A percentile compares a stretch with the other conserved stretches of the same genome.
Conservation (phyloP, 148 eudicot species). For the Persicaria tinctoria region DNA sequence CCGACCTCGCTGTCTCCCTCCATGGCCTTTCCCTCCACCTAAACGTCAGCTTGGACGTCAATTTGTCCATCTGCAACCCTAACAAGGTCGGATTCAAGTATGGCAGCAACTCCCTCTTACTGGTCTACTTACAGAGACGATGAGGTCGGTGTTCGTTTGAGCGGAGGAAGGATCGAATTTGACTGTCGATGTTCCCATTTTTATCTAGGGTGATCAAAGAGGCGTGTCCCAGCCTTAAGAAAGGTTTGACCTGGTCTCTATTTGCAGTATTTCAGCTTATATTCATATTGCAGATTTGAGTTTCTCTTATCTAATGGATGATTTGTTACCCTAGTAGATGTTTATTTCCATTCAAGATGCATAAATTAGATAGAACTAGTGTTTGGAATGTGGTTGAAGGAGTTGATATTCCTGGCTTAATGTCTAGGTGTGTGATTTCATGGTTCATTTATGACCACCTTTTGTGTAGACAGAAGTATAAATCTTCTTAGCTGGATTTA, state of each 20-base stretch:
- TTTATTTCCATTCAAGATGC: neutral
- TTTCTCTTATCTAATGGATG: neutral
- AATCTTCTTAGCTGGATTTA: neutral
- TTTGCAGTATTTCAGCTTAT: neutral
- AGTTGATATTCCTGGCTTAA: too few relatives aligned
- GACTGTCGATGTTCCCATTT: slow-evolving; percentile 75
- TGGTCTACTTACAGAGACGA: slow-evolving; percentile 40
- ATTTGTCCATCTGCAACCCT: slow-evolving; percentile 50
- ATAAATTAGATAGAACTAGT: too few relatives aligned
- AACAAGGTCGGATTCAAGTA: slow-evolving; percentile 53
- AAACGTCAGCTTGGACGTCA: slow-evolving; percentile 37
- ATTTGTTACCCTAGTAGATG: neutral
- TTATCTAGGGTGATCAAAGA: slow-evolving; percentile 73
- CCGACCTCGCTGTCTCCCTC: slow-evolving; percentile 31
- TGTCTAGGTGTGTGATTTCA: too few relatives aligned
- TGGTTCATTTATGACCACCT: too few relatives aligned
- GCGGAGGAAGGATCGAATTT: slow-evolving; percentile 70
- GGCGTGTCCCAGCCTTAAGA: slow-evolving; percentile 62
- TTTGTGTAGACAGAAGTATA: neutral
- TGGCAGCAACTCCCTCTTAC: slow-evolving; percentile 35
- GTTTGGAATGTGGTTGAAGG: neutral
- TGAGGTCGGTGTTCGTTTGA: slow-evolving; percentile 87
- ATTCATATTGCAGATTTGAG: neutral
- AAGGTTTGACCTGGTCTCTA: slow-evolving; percentile 37
- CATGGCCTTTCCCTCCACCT: slow-evolving; percentile 27